A percentile compares a stretch with the other conserved stretches of the same genome.
These are phyloP conservation scores for Pythium aquatile DNA, from an alignment of 352 stramenopile genomes.

Conservation along the genomic window DNA sequence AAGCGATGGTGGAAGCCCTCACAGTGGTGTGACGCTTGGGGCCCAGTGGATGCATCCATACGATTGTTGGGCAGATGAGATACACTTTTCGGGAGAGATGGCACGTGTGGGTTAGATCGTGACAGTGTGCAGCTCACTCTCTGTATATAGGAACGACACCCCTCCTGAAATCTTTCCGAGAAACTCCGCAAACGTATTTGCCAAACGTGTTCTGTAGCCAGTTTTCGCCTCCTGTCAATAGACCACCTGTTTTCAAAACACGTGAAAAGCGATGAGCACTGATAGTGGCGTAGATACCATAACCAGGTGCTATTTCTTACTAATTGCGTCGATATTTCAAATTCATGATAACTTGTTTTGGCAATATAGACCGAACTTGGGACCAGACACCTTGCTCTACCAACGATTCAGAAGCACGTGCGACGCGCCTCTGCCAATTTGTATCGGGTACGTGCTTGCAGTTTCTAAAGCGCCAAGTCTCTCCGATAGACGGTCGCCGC, in stretches of 20 bases:
- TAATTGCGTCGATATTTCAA: neutral
- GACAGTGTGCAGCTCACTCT: too few species aligned
- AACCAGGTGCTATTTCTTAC: neutral
- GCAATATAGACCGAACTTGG: neutral
- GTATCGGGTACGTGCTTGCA: neutral
- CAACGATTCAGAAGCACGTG: constrained; percentile 7
- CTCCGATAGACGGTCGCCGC: neutral
- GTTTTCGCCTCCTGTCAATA: constrained; percentile 9
- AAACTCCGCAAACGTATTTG: constrained; percentile 3
- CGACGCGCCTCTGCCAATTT: constrained; percentile 6
- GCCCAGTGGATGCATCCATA: neutral
- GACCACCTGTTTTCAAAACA: constrained; percentile 4
- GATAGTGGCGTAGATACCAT: constrained; percentile 3
- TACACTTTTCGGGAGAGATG: constrained; percentile 12
- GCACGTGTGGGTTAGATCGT: constrained; percentile 10
- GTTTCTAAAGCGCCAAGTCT: neutral
- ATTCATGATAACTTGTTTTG: neutral
- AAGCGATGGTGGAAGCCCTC: neutral
- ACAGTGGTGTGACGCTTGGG: constrained; percentile 6
- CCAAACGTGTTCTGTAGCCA: constrained; percentile 2
- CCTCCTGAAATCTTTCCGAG: constrained; percentile 5
- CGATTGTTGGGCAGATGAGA: constrained; percentile 2
- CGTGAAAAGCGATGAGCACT: neutral
- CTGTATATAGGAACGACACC: constrained; percentile 6
- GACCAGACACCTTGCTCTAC: neutral